Percentiles rank a stretch among this genome's conserved stretches.
Conservation (phyloP, 2,329 filamentous ascomycete genomes). For the Cadophora gregata region DNA sequence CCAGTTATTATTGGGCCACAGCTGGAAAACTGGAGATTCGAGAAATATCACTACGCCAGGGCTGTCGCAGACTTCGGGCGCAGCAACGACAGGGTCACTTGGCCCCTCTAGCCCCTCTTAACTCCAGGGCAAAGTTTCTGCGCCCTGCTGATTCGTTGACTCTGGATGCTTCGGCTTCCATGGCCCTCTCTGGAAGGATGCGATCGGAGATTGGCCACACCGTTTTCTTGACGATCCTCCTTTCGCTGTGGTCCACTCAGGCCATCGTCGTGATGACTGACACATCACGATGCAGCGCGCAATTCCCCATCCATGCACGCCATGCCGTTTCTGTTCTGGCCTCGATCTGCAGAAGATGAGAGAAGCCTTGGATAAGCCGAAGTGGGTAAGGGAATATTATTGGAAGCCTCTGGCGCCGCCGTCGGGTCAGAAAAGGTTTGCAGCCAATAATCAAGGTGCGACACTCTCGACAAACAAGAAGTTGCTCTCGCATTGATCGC, state of each 20-base stretch:
- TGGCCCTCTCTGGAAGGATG: constrained; percentile 30
- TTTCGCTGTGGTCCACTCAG: constrained; percentile 20
- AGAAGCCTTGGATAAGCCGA: constrained; percentile 20
- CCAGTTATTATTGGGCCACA: constrained; percentile 32
- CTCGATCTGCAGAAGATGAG: constrained; percentile 36
- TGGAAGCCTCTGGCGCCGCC: constrained; percentile 30
- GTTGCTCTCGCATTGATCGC: constrained; percentile 37
- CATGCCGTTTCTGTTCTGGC: constrained; percentile 17
- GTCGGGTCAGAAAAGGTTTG: constrained; percentile 9
- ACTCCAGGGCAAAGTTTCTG: constrained; percentile 17
- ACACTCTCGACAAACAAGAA: constrained; percentile 24
- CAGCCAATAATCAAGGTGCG: constrained; percentile 30
- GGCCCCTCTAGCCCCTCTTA: constrained; percentile 7
- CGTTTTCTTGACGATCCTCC: constrained; percentile 35
- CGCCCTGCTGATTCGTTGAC: constrained; percentile 30
- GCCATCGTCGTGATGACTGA: constrained; percentile 33
- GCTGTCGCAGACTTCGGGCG: constrained; percentile 35
- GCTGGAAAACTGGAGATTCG: constrained; percentile 30
- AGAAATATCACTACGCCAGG: constrained; percentile 31
- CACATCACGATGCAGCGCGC: constrained; percentile 42
- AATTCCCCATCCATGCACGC: constrained; percentile 29
- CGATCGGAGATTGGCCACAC: constrained; percentile 41
- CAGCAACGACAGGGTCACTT: constrained; percentile 21
- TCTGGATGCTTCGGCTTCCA: constrained; percentile 24
- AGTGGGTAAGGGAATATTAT: constrained; percentile 27